Base-by-base conservation (phyloP, 257 asterid genomes). In the Capsicum rhomboideum region DNA sequence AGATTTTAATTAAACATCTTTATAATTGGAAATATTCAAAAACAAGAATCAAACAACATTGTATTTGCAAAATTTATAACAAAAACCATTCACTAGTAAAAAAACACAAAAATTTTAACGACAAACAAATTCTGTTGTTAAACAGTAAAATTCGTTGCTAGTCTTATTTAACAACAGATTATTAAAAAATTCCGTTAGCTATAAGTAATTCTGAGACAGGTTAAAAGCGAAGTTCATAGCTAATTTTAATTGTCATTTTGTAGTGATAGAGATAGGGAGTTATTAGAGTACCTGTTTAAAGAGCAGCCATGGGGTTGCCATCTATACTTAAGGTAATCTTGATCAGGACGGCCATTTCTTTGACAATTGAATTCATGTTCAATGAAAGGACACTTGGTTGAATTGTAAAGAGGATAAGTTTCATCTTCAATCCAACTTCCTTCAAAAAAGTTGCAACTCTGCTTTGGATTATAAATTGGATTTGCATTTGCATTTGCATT, bases 281-380 rank as follows among this genome's bases (percentile, higher is more conserved):
- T 58, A 20, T 23, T 52, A 31, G 46, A 78, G 49, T 59, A 95
- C 97, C 96, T 93, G 44, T 90, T 52, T 74, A 94, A 83, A 87
- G 58, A 63, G 86, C 98, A 93, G 86, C 56, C 87, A 74, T 42
- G 87, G 72, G 99, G 98, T 78, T 91, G 94, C 99, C 99, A 95
- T 54, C 86, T 85, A 90, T 94, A 95, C 34, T 61, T 68, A 40
- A 90, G 94, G 90, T 93, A 95, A 79, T 84, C 66, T 14, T 85
- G 46, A 58, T 95, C 97, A 50, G 91, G 86, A 80, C 99, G 97
- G 77, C 97, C 99, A 75, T 95, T 95, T 17, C 84, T 89, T 44
- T 12, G 89, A 90, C 97, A 95, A 85, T 89, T 90, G 89, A 93
- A 95, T 84, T 90, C 96, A n/a, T 64, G 90, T 90, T 94, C 97